Conservation (phyloP, 1,139 yeast genomes). For the Debaryomycetaceae sp. region DNA sequence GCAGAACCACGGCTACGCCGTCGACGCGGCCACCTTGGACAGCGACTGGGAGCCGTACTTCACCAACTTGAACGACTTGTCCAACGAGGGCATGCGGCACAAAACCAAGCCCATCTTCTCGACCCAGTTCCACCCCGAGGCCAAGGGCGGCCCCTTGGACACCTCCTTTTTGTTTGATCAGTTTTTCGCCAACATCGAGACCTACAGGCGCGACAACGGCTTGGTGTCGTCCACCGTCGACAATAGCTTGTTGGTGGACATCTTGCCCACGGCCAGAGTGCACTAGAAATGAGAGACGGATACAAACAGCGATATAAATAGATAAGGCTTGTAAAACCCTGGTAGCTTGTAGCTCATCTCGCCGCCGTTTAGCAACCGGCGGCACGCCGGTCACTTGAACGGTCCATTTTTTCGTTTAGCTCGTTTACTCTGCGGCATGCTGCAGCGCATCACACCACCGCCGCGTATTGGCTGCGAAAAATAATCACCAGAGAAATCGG, state of each 20-base stretch:
- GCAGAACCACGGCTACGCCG: slow-evolving; percentile 98
- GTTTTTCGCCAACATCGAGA: slow-evolving; percentile 67
- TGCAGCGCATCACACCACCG: slow-evolving; percentile 7
- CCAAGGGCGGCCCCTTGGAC: slow-evolving; percentile 97
- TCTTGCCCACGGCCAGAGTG: slow-evolving; percentile 84
- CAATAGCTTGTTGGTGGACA: slow-evolving; percentile 65
- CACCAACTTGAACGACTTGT: slow-evolving; percentile 87
- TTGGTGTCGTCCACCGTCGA: slow-evolving; percentile 42
- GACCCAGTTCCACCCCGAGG: slow-evolving; percentile 98
- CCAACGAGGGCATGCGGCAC: slow-evolving; percentile 97
- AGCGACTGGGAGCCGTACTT: slow-evolving; percentile 81
- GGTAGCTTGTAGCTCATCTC: neutral
- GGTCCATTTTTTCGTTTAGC: slow-evolving; percentile 5
- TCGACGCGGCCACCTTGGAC: slow-evolving; percentile 73
- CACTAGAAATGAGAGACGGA: slow-evolving; percentile 3
- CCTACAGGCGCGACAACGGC: slow-evolving; percentile 46
- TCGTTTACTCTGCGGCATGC: slow-evolving; percentile 5
- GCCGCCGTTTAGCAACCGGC: neutral
- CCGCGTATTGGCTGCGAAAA: slow-evolving; percentile 7
- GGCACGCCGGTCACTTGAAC: neutral
- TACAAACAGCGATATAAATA: neutral
- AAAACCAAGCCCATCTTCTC: slow-evolving; percentile 82
- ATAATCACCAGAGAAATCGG: slow-evolving; percentile 3
- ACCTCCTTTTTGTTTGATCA: slow-evolving; percentile 87
- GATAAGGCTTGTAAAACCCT: neutral